Evolutionary conservation across 2,329 filamentous ascomycete species (phyloP), one percentile per base, ranked within the genome.

Genomic region (Pseudogymnoascus sp.): DNA sequence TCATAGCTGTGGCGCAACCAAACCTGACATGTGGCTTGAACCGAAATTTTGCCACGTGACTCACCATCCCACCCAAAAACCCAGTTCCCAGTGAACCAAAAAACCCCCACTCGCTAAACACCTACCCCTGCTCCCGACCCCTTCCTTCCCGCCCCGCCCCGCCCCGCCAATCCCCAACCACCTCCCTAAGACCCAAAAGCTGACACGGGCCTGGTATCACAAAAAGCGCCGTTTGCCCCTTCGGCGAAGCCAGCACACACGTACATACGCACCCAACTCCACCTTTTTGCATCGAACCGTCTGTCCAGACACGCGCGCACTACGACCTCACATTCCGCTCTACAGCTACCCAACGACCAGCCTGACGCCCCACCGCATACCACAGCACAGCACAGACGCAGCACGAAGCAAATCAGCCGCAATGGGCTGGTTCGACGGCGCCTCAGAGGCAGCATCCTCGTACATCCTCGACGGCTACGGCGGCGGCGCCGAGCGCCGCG

Each of bases 381-480:
- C 35, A 40, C 36, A 17, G n/a, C 36, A 40, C 36, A 40, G 3
- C 11, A n/a, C 11, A 8, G 15, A 7, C 36, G 59, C 26, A 31
- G 33, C 28, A 4, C n/a, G 11, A 35, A 21, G 33, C 53, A 26
- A 60, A 21, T 60, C 33, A 64, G 57, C 38, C 60, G 68, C 63
- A 50, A 80, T 80, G 78, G 78, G 76, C 65, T 80, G 77, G 78
- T 79, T 80, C 65, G 76, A 79, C 67, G 76, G 76, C 65, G 68
- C 66, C 63, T 74, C 74, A 28, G 71, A 74, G 59, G 63, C 71
- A 11, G 73, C 74, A 33, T 63, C 64, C 33, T 53, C 65, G 13
- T 47, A 33, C 64, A 64, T 38, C 53, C 65, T 64, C 62, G 66
- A 65, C 62, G 70, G 71, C 61, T 67, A 70, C 60, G 73, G 72